These are phyloP conservation scores for Lipomyces sp. DNA, from an alignment of 805 yeast genomes.

Conservation along the genomic window DNA sequence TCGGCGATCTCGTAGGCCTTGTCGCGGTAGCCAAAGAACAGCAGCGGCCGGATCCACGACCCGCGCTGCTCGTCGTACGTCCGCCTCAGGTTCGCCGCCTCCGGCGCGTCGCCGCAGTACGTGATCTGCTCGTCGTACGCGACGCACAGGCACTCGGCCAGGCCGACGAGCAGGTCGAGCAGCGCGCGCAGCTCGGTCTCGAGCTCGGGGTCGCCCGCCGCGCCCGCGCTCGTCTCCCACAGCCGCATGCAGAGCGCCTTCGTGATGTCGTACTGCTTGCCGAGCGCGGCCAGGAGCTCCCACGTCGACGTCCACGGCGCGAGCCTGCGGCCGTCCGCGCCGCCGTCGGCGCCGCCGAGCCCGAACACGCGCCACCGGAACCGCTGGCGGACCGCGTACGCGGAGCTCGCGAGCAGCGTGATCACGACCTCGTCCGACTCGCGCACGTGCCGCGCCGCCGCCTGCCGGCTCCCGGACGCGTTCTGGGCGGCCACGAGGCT, in stretches of 20 bases:
- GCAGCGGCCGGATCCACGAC: constrained; percentile 59
- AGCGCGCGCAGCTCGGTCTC: constrained; percentile 22
- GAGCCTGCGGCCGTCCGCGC: constrained; percentile 9
- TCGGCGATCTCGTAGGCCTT: constrained; percentile 65
- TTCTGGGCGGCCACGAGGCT: constrained; percentile 17
- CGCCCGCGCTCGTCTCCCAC: constrained; percentile 15
- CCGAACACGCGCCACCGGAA: constrained; percentile 14
- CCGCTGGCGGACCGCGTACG: constrained; percentile 15
- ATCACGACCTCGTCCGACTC: constrained; percentile 22
- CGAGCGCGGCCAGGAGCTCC: constrained; percentile 29
- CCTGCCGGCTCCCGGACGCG: constrained; percentile 7
- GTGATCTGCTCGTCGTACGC: constrained; percentile 29
- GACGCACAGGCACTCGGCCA: constrained; percentile 46
- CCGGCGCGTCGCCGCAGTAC: constrained; percentile 13
- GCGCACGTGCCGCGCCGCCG: constrained; percentile 4
- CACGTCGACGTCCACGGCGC: constrained; percentile 36
- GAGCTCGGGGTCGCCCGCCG: constrained; percentile 14
- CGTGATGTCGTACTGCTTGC: constrained; percentile 30
- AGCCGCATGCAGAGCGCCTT: constrained; percentile 19
- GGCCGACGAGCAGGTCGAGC: constrained; percentile 35
- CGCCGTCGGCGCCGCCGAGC: constrained; percentile 14
- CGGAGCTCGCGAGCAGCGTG: constrained; percentile 16
- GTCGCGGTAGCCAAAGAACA: constrained; percentile 48
- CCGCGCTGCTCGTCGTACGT: constrained; percentile 37
- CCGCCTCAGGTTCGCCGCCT: constrained; percentile 18